Evolutionary conservation across 176 grass and related monocot species (phyloP), one percentile per base, ranked within the genome.

Genomic region (Chloris gayana): DNA sequence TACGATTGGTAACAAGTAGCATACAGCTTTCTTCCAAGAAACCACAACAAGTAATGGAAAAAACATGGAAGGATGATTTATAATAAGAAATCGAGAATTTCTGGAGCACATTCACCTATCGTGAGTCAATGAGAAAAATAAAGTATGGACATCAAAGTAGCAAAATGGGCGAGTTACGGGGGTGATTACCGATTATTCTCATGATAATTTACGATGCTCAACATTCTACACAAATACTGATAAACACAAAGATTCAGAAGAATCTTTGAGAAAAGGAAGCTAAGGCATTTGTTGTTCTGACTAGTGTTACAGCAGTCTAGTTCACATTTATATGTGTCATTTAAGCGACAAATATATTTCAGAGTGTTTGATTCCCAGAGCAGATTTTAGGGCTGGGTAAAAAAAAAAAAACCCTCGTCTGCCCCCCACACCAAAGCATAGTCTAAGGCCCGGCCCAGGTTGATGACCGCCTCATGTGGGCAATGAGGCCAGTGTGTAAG

Each of bases 281-380:
- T 54, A 72, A 64, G 0, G 5, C 21, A 47, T 70, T 64, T 17
- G 37, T 50, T 4, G 17, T 67, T 30, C 47, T 74, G 32, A 73
- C 56, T 73, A 38, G 13, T 21, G 29, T 70, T 34, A 35, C 38
- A 39, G 22, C 21, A 30, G 41, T 4, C 24, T 14, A 68, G n/a
- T 33, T 84, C 25, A 54, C 7, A 69, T 49, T 47, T 49, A 51
- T 80, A 47, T 46, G 74, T 37, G n/a, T 81, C 73, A 34, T 54
- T 51, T 46, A 6, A 57, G 45, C 13, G 41, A 8, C 53, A 71
- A 70, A 76, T 18, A 9, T n/a, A n/a, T n/a, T n/a, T n/a, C n/a
- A n/a, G n/a, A n/a, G n/a, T n/a, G n/a, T n/a, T n/a, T n/a, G n/a
- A n/a, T n/a, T n/a, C n/a, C n/a, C n/a, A n/a, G n/a, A n/a, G n/a